phyloP scores from a whole-genome alignment of 345 rosid species.

The Lepidium aucheri region DNA sequence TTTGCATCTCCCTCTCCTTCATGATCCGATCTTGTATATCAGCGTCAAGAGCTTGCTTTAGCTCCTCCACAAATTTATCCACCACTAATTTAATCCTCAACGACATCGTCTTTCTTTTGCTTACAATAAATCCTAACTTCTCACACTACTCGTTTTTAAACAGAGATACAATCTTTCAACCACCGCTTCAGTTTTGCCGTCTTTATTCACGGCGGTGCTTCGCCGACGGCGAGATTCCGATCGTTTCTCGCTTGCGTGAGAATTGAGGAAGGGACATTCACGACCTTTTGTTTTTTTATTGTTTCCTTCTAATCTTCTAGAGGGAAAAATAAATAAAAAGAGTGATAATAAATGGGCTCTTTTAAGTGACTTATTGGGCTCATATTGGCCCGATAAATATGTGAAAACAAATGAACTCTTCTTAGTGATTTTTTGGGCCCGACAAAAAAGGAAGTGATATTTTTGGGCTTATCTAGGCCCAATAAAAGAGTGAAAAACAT shows the following conservation, averaged over 20 bases:
- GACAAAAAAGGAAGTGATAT: no score
- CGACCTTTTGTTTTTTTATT: constrained; percentile 12
- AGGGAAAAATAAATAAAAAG: background rate
- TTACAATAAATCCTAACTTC: background rate
- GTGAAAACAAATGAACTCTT: background rate
- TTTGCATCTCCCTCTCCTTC: constrained; percentile 99
- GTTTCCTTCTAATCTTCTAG: constrained; percentile 8
- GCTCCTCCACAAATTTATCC: constrained; percentile 93
- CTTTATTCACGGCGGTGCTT: background rate
- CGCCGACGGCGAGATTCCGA: constrained; percentile 19
- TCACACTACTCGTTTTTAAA: background rate
- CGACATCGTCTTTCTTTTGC: constrained; percentile 39
- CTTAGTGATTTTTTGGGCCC: no score
- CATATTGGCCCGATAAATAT: background rate
- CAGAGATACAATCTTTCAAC: background rate
- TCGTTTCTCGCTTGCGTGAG: constrained; percentile 20
- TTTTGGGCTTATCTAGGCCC: no score
- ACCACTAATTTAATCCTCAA: constrained; percentile 83
- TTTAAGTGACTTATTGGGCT: no score
- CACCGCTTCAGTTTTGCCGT: background rate
- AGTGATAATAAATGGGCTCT: background rate
- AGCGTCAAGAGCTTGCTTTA: constrained; percentile 88
- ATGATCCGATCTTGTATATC: constrained; percentile 92
- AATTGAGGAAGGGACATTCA: constrained; percentile 18
- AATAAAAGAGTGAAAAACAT: background rate